These are phyloP conservation scores for Nemania sp. DNA, from an alignment of 2,329 filamentous ascomycete species.

Conservation along the genomic window DNA sequence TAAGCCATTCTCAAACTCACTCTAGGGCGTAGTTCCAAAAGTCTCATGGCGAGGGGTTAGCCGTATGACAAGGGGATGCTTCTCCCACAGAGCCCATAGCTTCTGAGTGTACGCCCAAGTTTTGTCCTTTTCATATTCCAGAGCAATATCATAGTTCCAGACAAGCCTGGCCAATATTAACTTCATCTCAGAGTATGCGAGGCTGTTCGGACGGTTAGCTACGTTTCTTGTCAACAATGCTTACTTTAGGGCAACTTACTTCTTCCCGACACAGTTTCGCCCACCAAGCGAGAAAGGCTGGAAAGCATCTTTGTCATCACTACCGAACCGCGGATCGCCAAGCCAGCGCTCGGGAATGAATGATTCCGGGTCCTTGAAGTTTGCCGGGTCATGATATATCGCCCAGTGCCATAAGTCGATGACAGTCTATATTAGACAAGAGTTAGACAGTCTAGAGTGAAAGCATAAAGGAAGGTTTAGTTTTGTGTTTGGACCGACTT, in stretches of 20 bases:
- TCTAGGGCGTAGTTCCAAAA: neutral
- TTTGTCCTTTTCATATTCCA: constrained; percentile 6
- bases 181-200: neutral
- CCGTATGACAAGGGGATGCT: neutral
- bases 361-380: neutral
- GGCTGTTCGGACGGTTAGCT: neutral
- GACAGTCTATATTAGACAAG: neutral
- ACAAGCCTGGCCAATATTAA: neutral
- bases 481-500: neutral
- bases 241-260: neutral
- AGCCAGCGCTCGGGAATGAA: neutral
- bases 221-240: neutral
- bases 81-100: neutral
- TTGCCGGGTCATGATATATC: neutral
- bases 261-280: constrained; percentile 1
- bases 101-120: neutral
- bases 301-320: neutral
- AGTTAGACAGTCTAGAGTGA: neutral
- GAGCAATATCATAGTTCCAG: neutral
- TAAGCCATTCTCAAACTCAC: neutral
- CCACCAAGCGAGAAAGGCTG: neutral
- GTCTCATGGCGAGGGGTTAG: neutral
- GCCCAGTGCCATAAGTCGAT: neutral
- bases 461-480: neutral
- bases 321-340: neutral